Conservation (phyloP, 164 flowering plant genomes). For the Magnolia sinica region DNA sequence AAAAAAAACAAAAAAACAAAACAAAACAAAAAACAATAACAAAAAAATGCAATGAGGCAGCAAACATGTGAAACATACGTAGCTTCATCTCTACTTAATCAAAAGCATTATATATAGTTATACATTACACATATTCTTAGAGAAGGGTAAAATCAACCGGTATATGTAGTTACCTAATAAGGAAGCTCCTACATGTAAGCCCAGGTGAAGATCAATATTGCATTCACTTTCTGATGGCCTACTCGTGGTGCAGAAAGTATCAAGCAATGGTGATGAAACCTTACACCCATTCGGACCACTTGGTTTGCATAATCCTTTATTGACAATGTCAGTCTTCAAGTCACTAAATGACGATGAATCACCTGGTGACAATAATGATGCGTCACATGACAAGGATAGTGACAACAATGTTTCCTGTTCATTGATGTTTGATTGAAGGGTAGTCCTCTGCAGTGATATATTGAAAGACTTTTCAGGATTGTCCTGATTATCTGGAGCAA, state of each 20-base stretch:
- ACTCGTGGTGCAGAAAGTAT: conserved; percentile 9
- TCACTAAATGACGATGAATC: conserved; percentile 18
- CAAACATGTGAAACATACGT: neutral
- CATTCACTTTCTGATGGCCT: conserved; percentile 27
- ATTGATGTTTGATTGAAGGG: conserved; percentile 23
- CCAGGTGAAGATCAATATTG: conserved; percentile 38
- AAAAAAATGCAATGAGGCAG: no score
- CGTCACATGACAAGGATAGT: conserved; percentile 35
- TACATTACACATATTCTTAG: neutral
- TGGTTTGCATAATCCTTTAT: neutral
- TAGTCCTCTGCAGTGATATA: conserved; percentile 7
- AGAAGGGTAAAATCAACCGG: neutral
- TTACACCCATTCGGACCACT: conserved; percentile 16
- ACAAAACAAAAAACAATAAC: no score
- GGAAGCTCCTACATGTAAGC: conserved; percentile 33
- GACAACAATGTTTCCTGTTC: conserved; percentile 23
- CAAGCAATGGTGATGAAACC: conserved; percentile 16
- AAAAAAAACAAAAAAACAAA: conserved; percentile 1
- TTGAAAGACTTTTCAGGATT: neutral
- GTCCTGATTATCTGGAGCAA: conserved; percentile 1
- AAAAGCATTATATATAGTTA: neutral
- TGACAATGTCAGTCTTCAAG: conserved; percentile 22
- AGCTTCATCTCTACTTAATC: neutral
- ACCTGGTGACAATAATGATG: conserved; percentile 20
- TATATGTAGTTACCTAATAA: conserved; percentile 30